These are phyloP conservation scores for Fusarium dlaminii DNA, from an alignment of 2,329 filamentous ascomycete genomes.

Conservation along the genomic window DNA sequence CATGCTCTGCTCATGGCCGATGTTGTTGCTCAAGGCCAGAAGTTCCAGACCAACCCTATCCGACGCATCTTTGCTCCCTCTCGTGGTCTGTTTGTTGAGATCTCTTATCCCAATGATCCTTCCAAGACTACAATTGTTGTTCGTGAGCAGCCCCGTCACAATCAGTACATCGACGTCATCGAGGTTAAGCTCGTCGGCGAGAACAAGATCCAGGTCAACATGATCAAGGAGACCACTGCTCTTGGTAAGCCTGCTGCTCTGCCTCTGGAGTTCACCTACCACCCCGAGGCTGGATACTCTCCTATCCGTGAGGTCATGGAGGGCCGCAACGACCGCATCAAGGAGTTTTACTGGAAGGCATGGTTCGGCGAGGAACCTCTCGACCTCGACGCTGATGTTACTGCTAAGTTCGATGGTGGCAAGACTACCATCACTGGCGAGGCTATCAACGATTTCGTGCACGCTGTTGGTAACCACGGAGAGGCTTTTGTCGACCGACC, in stretches of 20 bases:
- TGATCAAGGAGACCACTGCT: slow-evolving; percentile 93
- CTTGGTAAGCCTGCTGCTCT: slow-evolving; percentile 84
- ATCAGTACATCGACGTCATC: slow-evolving; percentile 88
- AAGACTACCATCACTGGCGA: slow-evolving; percentile 86
- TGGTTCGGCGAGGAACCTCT: slow-evolving; percentile 93
- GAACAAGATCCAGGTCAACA: slow-evolving; percentile 84
- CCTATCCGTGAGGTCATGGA: slow-evolving; percentile 98
- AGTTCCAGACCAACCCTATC: slow-evolving; percentile 97
- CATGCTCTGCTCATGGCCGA: slow-evolving; percentile 95
- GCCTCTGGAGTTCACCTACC: slow-evolving; percentile 89
- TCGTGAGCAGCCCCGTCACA: slow-evolving; percentile 85
- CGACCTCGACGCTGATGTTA: slow-evolving; percentile 85
- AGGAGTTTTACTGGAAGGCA: slow-evolving; percentile 98
- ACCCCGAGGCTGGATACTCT: slow-evolving; percentile 95
- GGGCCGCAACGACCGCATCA: slow-evolving; percentile 95
- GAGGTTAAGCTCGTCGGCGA: slow-evolving; percentile 80
- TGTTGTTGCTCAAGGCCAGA: slow-evolving; percentile 92
- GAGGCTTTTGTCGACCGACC: slow-evolving; percentile 97
- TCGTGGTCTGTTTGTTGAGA: slow-evolving; percentile 89
- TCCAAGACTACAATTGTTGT: slow-evolving; percentile 86
- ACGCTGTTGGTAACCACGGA: slow-evolving; percentile 96
- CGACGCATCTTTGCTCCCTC: slow-evolving; percentile 88
- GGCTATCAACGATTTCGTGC: slow-evolving; percentile 98
- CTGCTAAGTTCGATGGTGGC: slow-evolving; percentile 90
- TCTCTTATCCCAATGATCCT: slow-evolving; percentile 82